phyloP scores from a whole-genome alignment of 768 basidiomycete species.

The Hericium alpestre region DNA sequence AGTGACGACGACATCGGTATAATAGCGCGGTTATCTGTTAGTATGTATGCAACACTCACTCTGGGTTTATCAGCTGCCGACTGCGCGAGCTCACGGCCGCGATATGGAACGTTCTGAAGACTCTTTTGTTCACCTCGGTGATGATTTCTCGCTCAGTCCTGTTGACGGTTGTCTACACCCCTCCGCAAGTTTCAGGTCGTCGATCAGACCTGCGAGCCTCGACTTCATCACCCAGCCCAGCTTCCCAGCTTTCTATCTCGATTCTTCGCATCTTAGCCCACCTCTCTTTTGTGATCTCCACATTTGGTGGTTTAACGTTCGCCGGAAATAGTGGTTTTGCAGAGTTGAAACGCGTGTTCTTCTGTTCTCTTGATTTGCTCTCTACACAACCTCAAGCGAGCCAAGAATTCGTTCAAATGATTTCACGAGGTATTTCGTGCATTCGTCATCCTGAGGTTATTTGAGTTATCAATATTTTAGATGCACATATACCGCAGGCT shows the following conservation, averaged over 20 bases:
- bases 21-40: neutral
- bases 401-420: neutral
- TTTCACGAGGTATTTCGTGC: neutral
- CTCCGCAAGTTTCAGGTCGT: neutral
- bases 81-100: constrained; percentile 35
- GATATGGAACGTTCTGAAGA: constrained; percentile 64
- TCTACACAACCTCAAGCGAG: neutral
- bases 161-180: constrained; percentile 37
- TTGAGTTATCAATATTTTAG: too few species aligned
- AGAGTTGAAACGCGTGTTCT: constrained; percentile 67
- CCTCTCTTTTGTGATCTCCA: constrained; percentile 67
- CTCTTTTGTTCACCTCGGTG: constrained; percentile 59
- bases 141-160: constrained; percentile 61
- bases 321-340: constrained; percentile 45
- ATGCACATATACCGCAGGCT: neutral
- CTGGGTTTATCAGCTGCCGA: constrained; percentile 26
- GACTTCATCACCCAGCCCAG: constrained; percentile 15
- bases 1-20: constrained; percentile 22
- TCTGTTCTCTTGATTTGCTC: constrained; percentile 68
- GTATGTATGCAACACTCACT: neutral
- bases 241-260: constrained; percentile 41
- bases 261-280: constrained; percentile 50
- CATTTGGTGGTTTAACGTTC: constrained; percentile 66
- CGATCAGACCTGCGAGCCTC: neutral
- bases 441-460: too few species aligned